Evolutionary conservation across 495 filamentous ascomycete species (phyloP), one percentile per base, ranked within the genome.

Genomic region (Amphirosellinia nigrospora): DNA sequence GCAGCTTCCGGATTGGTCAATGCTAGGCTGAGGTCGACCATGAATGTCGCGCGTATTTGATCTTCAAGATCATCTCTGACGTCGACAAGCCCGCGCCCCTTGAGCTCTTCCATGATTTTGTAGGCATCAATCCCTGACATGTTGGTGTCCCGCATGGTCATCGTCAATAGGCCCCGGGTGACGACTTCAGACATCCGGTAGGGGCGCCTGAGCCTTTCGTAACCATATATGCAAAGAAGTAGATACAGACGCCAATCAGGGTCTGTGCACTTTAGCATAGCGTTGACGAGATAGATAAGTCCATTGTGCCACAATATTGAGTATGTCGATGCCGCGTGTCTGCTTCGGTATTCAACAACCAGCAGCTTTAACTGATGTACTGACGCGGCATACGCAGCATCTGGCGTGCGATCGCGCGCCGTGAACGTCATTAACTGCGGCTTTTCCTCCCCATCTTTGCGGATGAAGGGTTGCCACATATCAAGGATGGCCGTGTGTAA

Each of bases 251-350:
- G 73, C 75, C 73, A 74, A 28, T 79, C 70, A 0, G 68, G 66
- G 23, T 74, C 70, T 0, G 52, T 66, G 10, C 71, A 58, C 53
- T 38, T 52, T 15, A 79, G 39, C 66, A 77, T 69, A 13, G 73
- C 73, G 55, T 79, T 77, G 23, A 73, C 71, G 43, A 77, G 68
- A 55, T 79, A 79, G 39, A 75, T 63, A 45, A 74, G 71, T 4
- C 73, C 73, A 8, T 71, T 77, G 41, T 79, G 75, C 73, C 77
- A 79, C 8, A 79, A 70, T 3, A 75, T 71, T 8, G 75, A 75
- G 55, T 73, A 72, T 6, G 72, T 65, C 15, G 73, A 71, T 26
- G 26, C 66, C 9, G 52, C 56, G 38, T 55, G 72, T 5, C 75
- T 39, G 39, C 70, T 70, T 1, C 75, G 75, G 69, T 77, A 79